Base-by-base conservation (phyloP, 2,329 filamentous ascomycete genomes). In the Hansfordia pulvinata region DNA sequence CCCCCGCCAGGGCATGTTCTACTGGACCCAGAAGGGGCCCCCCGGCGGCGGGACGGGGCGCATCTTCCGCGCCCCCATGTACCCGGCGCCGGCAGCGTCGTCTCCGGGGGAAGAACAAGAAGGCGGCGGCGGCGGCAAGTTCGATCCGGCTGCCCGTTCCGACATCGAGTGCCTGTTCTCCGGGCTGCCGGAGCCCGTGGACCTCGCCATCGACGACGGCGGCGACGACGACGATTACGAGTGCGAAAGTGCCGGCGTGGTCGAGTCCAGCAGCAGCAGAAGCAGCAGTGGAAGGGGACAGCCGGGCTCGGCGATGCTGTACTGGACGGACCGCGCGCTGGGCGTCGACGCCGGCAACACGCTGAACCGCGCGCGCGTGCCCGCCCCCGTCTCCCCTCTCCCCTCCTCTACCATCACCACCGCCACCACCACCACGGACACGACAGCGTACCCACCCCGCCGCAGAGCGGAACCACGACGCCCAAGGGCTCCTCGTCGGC, bases 241-340 rank as follows among this genome's bases (percentile, higher is more conserved):
- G n/a, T n/a, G n/a, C n/a, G n/a, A n/a, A n/a, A n/a, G n/a, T n/a
- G n/a, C n/a, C n/a, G n/a, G n/a, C n/a, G n/a, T n/a, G n/a, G n/a
- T n/a, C n/a, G n/a, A n/a, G n/a, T n/a, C n/a, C n/a, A n/a, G n/a
- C n/a, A n/a, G n/a, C n/a, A n/a, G n/a, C n/a, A n/a, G n/a, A n/a
- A n/a, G n/a, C n/a, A n/a, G n/a, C n/a, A n/a, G n/a, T n/a, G n/a
- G n/a, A n/a, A n/a, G n/a, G n/a, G n/a, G n/a, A n/a, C n/a, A n/a
- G n/a, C n/a, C n/a, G n/a, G n/a, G n/a, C n/a, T 39, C 41, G 3
- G 40, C 53, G 16, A 49, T 42, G 2, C 46, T 76, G 15, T 75
- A 68, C 42, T 75, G 69, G 70, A 72, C 69, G 0, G 70, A 75
- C 35, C 52, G 70, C 0, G 71, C 69, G 4, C 69, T 75, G 34